Conservation (phyloP, 805 yeast genomes). For the Starmerella powellii region DNA sequence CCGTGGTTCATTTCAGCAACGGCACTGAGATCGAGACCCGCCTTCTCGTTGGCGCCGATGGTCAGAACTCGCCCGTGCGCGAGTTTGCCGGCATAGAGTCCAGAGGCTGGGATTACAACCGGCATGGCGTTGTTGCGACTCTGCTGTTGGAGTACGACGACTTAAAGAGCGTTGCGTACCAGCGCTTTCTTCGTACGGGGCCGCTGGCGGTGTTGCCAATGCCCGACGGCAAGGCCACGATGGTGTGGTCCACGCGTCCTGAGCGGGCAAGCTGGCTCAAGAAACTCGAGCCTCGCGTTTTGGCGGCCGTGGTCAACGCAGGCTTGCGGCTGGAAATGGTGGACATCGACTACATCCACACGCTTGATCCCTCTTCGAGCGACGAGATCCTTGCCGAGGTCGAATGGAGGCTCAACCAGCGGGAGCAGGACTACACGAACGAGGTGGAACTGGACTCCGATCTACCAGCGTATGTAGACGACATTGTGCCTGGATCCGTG, state of each 20-base stretch:
- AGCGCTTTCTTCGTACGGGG: constrained; percentile 80
- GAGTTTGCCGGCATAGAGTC: constrained; percentile 68
- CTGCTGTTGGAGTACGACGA: constrained; percentile 63
- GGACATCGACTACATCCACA: constrained; percentile 63
- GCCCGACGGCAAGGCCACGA: constrained; percentile 73
- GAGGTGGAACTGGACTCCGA: constrained; percentile 52
- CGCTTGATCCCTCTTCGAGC: constrained; percentile 27
- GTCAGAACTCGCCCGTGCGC: constrained; percentile 86
- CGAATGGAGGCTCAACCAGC: constrained; percentile 49
- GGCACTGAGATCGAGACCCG: constrained; percentile 58
- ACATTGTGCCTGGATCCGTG: constrained; percentile 50
- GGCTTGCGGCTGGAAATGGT: constrained; percentile 67
- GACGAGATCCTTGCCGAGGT: constrained; percentile 53
- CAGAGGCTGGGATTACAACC: constrained; percentile 82
- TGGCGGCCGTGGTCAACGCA: constrained; percentile 67
- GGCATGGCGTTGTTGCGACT: constrained; percentile 90
- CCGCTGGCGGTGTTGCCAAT: constrained; percentile 86
- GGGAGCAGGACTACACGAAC: constrained; percentile 34
- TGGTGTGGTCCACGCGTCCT: constrained; percentile 87
- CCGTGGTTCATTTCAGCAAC: constrained; percentile 51
- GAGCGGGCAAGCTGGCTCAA: constrained; percentile 54
- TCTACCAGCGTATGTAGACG: constrained; percentile 55
- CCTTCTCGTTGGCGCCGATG: constrained; percentile 89
- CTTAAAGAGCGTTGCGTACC: constrained; percentile 72
- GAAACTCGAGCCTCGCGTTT: constrained; percentile 46